A percentile compares a stretch with the other conserved stretches of the same genome.
Evolutionary conservation across 768 basidiomycete genomes (phyloP).

Genomic region (Grammothele lineata): DNA sequence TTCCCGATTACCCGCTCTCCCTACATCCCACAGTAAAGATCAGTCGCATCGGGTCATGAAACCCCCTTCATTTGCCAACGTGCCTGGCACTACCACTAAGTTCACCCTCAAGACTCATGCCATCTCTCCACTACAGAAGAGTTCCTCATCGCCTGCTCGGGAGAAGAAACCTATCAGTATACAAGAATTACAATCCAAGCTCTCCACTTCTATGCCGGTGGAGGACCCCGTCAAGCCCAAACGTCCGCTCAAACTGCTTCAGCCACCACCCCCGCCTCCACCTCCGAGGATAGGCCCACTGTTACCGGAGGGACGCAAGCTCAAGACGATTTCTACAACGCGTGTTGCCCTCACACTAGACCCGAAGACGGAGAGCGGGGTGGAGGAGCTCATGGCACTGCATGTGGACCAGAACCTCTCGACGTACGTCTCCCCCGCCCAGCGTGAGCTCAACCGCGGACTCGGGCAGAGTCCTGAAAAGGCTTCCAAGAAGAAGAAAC

Average conservation of each 20-base stretch:
- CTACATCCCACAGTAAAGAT: not conserved
- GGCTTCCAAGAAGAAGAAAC: slow-evolving; percentile 34
- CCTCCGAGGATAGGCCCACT: not conserved
- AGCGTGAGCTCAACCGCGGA: slow-evolving; percentile 42
- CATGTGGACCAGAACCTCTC: slow-evolving; percentile 45
- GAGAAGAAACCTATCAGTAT: too few relatives aligned
- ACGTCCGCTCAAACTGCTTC: not conserved
- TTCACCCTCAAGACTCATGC: not conserved
- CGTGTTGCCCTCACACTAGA: slow-evolving; percentile 50
- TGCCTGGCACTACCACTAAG: not conserved
- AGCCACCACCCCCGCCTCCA: slow-evolving; percentile 8
- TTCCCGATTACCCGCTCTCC: not conserved
- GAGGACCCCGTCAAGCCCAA: slow-evolving; percentile 1
- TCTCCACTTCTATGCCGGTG: too few relatives aligned
- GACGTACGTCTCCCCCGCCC: slow-evolving; percentile 32
- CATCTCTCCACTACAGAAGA: too few relatives aligned
- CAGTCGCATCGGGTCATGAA: not conserved
- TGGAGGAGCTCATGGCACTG: slow-evolving; percentile 49
- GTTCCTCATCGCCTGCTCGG: too few relatives aligned
- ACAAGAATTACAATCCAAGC: too few relatives aligned
- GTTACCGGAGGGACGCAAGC: slow-evolving; percentile 15
- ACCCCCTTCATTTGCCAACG: not conserved
- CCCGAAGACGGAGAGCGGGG: slow-evolving; percentile 44
- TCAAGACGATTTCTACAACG: slow-evolving; percentile 49
- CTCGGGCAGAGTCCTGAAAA: slow-evolving; percentile 59